phyloP scores from a whole-genome alignment of 1,139 yeast species.

The Lodderomyces parapsilosis region DNA sequence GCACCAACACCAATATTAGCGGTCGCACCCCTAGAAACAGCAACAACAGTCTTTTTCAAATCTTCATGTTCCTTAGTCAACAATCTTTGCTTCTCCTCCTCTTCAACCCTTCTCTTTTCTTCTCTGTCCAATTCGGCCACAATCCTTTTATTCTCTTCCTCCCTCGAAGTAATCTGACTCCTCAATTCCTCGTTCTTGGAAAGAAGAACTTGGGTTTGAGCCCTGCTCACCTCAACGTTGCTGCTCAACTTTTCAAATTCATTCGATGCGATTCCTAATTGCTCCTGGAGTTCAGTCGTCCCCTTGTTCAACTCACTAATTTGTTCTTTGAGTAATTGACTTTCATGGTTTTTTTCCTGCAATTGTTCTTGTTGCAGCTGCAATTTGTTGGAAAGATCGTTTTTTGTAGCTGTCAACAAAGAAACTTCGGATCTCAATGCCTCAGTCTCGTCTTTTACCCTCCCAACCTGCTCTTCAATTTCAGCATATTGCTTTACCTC shows the following conservation, averaged over 20 bases:
- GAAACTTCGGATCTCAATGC: slow-evolving; percentile 75
- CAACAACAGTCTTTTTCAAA: not conserved
- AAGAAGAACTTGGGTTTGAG: slow-evolving; percentile 66
- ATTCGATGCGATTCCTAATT: slow-evolving; percentile 50
- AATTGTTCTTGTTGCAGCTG: slow-evolving; percentile 73
- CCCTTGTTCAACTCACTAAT: slow-evolving; percentile 68
- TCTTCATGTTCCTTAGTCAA: slow-evolving; percentile 16
- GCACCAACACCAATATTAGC: slow-evolving; percentile 19
- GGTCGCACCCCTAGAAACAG: slow-evolving; percentile 10
- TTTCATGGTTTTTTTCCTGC: slow-evolving; percentile 69
- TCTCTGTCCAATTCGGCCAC: slow-evolving; percentile 26
- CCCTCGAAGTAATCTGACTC: slow-evolving; percentile 27
- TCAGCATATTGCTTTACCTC: slow-evolving; percentile 75
- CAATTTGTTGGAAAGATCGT: no score
- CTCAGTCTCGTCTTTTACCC: slow-evolving; percentile 68
- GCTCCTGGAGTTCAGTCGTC: slow-evolving; percentile 56
- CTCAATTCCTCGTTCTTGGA: slow-evolving; percentile 52
- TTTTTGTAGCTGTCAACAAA: no score
- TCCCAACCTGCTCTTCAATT: slow-evolving; percentile 59
- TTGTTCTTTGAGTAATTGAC: slow-evolving; percentile 64
- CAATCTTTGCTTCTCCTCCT: slow-evolving; percentile 30
- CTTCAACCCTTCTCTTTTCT: slow-evolving; percentile 24
- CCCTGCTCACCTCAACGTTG: slow-evolving; percentile 40
- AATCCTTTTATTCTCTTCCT: slow-evolving; percentile 22
- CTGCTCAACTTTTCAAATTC: slow-evolving; percentile 33